Base-by-base conservation (phyloP, 768 basidiomycete genomes). In the Mycena alexandri region DNA sequence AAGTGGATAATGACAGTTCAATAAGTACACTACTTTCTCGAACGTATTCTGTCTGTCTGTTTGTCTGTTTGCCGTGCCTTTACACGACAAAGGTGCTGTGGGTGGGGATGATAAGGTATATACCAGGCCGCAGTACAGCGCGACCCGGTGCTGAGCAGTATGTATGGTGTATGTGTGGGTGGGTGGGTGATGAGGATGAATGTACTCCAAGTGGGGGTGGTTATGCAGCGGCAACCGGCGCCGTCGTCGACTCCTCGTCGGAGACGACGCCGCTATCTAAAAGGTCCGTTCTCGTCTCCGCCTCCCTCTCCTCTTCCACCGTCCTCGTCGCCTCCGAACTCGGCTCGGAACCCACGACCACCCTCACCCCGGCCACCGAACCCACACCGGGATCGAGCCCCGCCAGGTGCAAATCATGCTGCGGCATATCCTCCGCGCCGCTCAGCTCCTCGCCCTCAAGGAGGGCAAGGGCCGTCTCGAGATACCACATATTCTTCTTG, bases 401-500 rank as follows among this genome's bases (percentile, higher is more conserved):
- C 12, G 62, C 62, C 61, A 63, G 70, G 53, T 65, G 44, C 7
- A 64, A 36, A 47, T 65, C 66, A 48, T 60, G 62, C 50, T 65
- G 75, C 60, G 80, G 80, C 64, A 79, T 82, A 59, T 79, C 80
- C 69, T 87, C 86, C 24, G 76, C 74, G 71, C 91, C 89, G 12
- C 89, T 90, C 63, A 86, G 80, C 65, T 94, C 91, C 34, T 90
- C 87, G n/a, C 90, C 87, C 59, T 93, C 94, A 33, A 98, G 82
- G 25, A 99, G 82, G 19, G 95, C 95, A 13, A 95, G 80, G 13
- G 95, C 94, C 7, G 96, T 94, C 81, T 99, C 97, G 71, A 96
- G 78, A 80, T 93, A 98, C 97, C 97, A 99, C 81, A 93, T 92
- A 70, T 94, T 90, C 77, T 94, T 92, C 89, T 98, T 99, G 84